Percentiles rank a stretch among this genome's conserved stretches.
phyloP scores from a whole-genome alignment of 352 stramenopile genomes.

The Globisporangium solare region DNA sequence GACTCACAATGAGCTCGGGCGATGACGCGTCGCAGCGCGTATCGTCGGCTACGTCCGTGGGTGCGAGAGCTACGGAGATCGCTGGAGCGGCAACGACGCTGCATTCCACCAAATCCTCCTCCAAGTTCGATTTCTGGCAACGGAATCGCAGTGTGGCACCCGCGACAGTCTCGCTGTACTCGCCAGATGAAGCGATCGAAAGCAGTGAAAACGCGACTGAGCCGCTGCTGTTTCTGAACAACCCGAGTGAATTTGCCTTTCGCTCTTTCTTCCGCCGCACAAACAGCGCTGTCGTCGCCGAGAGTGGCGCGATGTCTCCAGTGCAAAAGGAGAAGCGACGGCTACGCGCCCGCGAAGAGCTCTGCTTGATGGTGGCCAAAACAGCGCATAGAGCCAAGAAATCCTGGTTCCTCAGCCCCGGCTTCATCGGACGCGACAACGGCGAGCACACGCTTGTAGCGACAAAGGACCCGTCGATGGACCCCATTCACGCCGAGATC shows the following conservation, averaged over 20 bases:
- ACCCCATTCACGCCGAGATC: conserved; percentile 59
- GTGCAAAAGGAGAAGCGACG: conserved; percentile 17
- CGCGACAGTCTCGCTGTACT: background rate
- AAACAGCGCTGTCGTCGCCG: conserved; percentile 8
- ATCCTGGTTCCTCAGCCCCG: conserved; percentile 56
- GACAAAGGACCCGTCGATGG: conserved; percentile 61
- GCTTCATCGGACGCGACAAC: conserved; percentile 54
- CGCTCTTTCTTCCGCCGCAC: conserved; percentile 21
- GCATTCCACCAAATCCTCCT: background rate
- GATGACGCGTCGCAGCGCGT: background rate
- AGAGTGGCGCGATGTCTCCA: background rate
- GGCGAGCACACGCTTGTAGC: conserved; percentile 39
- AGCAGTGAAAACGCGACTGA: conserved; percentile 1
- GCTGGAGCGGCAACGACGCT: conserved; percentile 11
- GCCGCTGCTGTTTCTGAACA: conserved; percentile 29
- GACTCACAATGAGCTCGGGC: background rate
- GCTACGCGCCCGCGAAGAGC: conserved; percentile 45
- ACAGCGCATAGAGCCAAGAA: conserved; percentile 30
- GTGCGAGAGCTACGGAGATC: background rate
- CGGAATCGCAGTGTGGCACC: conserved; percentile 17
- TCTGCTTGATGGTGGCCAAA: conserved; percentile 47
- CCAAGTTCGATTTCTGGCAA: conserved; percentile 16
- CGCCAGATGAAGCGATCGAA: conserved; percentile 9
- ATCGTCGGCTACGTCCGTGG: conserved; percentile 3
- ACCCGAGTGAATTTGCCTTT: conserved; percentile 23